A percentile compares a stretch with the other conserved stretches of the same genome.
Conservation (phyloP, 176 grass and related monocot species). For the Lolium rigidum region DNA sequence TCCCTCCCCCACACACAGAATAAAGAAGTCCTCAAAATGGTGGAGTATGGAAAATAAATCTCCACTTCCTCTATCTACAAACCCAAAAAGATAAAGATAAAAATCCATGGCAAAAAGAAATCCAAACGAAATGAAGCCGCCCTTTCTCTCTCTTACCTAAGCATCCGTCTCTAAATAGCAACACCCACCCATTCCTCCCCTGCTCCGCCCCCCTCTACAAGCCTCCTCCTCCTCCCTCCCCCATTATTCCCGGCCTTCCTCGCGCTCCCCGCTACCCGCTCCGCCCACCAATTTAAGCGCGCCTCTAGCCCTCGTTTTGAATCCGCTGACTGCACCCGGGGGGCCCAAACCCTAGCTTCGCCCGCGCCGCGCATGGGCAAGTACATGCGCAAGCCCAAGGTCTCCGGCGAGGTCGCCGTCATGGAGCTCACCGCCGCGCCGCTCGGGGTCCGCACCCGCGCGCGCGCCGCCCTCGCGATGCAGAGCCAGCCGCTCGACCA, state of each 20-base stretch:
- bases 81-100: neutral
- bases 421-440: slow-evolving; percentile 62
- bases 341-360: neutral
- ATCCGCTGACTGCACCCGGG: neutral
- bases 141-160: neutral
- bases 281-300: slow-evolving; percentile 30
- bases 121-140: neutral
- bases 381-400: slow-evolving; percentile 78
- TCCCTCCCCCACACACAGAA: neutral
- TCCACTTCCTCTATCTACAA: neutral
- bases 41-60: neutral
- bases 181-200: slow-evolving; percentile 13
- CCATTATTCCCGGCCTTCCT: neutral
- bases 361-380: slow-evolving; percentile 54
- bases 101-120: neutral
- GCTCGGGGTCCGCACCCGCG: slow-evolving; percentile 65
- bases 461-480: slow-evolving; percentile 54
- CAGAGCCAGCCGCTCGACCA: slow-evolving; percentile 32
- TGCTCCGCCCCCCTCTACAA: neutral
- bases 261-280: neutral
- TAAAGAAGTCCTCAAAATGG: neutral
- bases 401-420: slow-evolving; percentile 56
- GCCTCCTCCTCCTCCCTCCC: neutral
- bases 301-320: neutral
- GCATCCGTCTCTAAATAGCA: slow-evolving; percentile 42